Evolutionary conservation across 305 asterid species (phyloP).

Genomic region (Petunia hybrid): DNA sequence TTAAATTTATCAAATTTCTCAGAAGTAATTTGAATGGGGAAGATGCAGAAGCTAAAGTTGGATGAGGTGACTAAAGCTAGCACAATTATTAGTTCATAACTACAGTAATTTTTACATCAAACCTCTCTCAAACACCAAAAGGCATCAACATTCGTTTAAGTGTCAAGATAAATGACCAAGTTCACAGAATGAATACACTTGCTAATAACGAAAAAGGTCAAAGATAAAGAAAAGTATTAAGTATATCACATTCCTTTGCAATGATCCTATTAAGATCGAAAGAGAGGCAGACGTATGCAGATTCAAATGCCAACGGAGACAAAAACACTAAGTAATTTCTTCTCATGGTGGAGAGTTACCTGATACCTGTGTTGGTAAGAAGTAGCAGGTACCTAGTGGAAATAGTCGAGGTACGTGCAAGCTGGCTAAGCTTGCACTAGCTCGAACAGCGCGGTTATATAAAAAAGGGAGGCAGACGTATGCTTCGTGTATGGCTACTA

Average conservation of each 20-base stretch:
- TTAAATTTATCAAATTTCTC: background rate
- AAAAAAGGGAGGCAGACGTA: background rate
- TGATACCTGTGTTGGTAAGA: too few relatives aligned
- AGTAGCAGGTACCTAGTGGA: too few relatives aligned
- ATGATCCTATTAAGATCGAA: constrained; percentile 9
- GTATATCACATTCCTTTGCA: constrained; percentile 18
- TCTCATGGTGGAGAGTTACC: too few relatives aligned
- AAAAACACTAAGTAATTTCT: too few relatives aligned
- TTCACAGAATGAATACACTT: background rate
- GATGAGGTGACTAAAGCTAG: background rate
- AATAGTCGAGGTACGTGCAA: too few relatives aligned
- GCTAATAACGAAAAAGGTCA: background rate
- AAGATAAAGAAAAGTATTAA: background rate
- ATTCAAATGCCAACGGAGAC: too few relatives aligned
- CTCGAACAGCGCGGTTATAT: too few relatives aligned
- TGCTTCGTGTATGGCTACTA: background rate
- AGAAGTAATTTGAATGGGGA: background rate
- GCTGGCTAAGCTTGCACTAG: too few relatives aligned
- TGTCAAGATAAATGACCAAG: constrained; percentile 13
- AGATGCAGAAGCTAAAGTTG: constrained; percentile 26
- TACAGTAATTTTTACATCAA: background rate
- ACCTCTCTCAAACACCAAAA: constrained; percentile 9
- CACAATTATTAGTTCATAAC: background rate
- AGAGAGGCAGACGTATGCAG: background rate
- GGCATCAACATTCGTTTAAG: background rate